A percentile compares a stretch with the other conserved stretches of the same genome.
phyloP scores from a whole-genome alignment of 768 basidiomycete species.

The Roridomyces roridus region DNA sequence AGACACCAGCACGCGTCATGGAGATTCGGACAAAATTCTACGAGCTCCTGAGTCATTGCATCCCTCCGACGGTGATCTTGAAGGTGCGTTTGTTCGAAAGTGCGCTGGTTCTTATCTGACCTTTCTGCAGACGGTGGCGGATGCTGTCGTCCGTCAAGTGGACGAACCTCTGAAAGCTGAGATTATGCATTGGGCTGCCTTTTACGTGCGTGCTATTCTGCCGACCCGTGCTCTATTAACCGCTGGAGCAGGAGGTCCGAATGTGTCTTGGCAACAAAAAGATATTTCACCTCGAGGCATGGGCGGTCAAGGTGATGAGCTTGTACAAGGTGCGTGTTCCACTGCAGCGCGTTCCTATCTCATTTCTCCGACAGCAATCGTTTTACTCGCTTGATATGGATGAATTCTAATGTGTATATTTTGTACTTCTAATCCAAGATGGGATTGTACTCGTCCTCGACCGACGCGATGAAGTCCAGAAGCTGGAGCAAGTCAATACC shows the following conservation, averaged over 20 bases:
- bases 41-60: slow-evolving; percentile 95
- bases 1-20: slow-evolving; percentile 88
- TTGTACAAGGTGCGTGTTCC: slow-evolving; percentile 70
- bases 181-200: slow-evolving; percentile 97
- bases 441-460: slow-evolving; percentile 58
- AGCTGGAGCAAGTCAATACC: slow-evolving; percentile 73
- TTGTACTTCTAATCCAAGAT: background rate
- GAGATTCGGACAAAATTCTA: slow-evolving; percentile 94
- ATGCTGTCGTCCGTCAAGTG: slow-evolving; percentile 83
- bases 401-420: no score
- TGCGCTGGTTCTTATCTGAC: no score
- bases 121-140: slow-evolving; percentile 79
- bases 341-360: slow-evolving; percentile 3
- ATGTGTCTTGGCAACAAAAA: slow-evolving; percentile 92
- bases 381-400: slow-evolving; percentile 63
- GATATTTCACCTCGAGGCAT: slow-evolving; percentile 97
- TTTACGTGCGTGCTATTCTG: slow-evolving; percentile 69
- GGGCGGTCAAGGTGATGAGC: slow-evolving; percentile 96
- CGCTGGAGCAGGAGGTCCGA: slow-evolving; percentile 76
- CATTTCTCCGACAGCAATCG: slow-evolving; percentile 51
- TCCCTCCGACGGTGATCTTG: slow-evolving; percentile 89
- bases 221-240: background rate
- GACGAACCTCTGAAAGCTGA: slow-evolving; percentile 92
- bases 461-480: slow-evolving; percentile 62
- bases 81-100: no score